Evolutionary conservation across 2,329 filamentous ascomycete species (phyloP), one percentile per base, ranked within the genome.

Genomic region (Trichoderma polysporum): DNA sequence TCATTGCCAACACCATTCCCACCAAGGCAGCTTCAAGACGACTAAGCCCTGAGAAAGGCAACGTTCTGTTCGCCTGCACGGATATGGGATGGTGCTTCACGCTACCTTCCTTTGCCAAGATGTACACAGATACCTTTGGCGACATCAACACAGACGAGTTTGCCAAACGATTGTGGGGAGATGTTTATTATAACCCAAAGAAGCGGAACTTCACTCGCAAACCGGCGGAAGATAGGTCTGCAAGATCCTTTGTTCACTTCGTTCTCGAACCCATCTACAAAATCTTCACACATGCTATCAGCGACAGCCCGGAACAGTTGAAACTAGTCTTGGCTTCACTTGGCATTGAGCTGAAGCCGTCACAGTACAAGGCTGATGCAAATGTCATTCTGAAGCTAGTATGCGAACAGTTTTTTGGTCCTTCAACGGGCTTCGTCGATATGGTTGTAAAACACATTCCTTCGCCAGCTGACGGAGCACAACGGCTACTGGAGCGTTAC

Each of bases 51-150:
- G 95, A 99, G 76, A 97, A 94, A 80, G 95, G 95, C 69, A 99
- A 99, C 76, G 95, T 99, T n/a, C 89, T 96, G 10, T 99, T 99
- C 76, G 92, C 94, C 0, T 97, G 93, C 78, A 92, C 91, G 58
- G 91, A 89, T 68, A 94, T 98, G 90, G 91, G 92, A 66, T 99
- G 95, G 95, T 97, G 93, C 78, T 97, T 99, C 77, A 98, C 94
- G 0, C 82, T 99, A 37, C 90, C 90, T 69, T 97, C 94, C 1
- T 99, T 99, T 76, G 91, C 95, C 13, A 94, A 93, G 78, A 97
- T 97, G 92, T 99, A 99, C 77, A 89, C 93, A 6, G 91, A 97
- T 71, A 92, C 87, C 58, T 97, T 94, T 77, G 88, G 91, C 6
- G 90, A 90, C 60, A 85, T 98, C 73, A 93, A 96, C 76, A 84